Percentiles rank a stretch among this genome's conserved stretches.
Conservation (phyloP, 768 basidiomycete species). For the Boletus pseudo-olivaceus region DNA sequence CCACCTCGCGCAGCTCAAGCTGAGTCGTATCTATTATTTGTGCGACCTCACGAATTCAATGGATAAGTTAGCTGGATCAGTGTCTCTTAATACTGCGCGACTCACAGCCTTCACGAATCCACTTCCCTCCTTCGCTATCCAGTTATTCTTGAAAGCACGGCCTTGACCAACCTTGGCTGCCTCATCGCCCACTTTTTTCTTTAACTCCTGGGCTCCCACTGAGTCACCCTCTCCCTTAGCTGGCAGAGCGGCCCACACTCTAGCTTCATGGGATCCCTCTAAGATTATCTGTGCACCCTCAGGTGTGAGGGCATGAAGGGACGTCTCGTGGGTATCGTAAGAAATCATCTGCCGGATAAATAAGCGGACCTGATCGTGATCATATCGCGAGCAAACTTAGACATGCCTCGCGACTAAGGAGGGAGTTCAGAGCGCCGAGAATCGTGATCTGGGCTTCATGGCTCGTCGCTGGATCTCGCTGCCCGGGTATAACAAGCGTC, state of each 20-base stretch:
- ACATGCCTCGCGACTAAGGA: constrained; percentile 79
- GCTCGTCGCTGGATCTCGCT: constrained; percentile 50
- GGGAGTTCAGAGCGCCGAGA: constrained; percentile 88
- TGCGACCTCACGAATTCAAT: constrained; percentile 43
- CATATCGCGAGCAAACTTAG: constrained; percentile 1
- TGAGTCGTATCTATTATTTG: constrained; percentile 74
- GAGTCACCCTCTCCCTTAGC: constrained; percentile 65
- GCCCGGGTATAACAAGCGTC: constrained; percentile 61
- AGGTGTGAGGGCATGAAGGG: constrained; percentile 68
- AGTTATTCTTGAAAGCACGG: constrained; percentile 94
- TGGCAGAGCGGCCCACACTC: constrained; percentile 86
- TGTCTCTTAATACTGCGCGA: constrained; percentile 9
- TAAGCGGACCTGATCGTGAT: constrained; percentile 10
- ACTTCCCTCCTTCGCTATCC: constrained; percentile 89
- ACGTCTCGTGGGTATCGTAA: constrained; percentile 74
- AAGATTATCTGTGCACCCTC: constrained; percentile 80
- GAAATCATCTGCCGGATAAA: constrained; percentile 64
- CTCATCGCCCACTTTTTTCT: constrained; percentile 78
- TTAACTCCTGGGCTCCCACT: constrained; percentile 63
- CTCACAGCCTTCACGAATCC: constrained; percentile 84
- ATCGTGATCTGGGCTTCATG: constrained; percentile 81
- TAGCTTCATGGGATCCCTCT: constrained; percentile 91
- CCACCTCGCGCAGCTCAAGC: constrained; percentile 68
- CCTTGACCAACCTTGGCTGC: constrained; percentile 91
- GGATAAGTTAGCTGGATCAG: not conserved